Evolutionary conservation across 2,329 filamentous ascomycete genomes (phyloP).

Genomic region (Xylaria multiplex): DNA sequence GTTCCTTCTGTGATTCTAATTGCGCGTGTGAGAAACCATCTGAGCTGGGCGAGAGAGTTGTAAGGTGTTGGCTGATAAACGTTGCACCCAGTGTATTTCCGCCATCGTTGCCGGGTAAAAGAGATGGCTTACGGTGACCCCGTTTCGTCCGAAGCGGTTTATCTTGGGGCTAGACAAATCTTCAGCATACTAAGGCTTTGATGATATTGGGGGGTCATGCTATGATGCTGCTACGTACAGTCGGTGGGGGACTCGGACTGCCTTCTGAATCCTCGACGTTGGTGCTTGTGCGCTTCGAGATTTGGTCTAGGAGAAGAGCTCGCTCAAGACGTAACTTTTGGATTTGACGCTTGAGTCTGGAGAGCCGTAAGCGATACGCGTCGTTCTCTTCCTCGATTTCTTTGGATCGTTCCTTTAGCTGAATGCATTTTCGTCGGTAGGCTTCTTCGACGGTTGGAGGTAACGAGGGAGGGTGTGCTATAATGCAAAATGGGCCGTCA

Average conservation of each 20-base stretch:
- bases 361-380: slow-evolving; percentile 79
- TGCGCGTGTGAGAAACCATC: slow-evolving; percentile 64
- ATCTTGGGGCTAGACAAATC: slow-evolving; percentile 71
- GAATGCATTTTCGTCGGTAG: slow-evolving; percentile 95
- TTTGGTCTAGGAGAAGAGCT: slow-evolving; percentile 77
- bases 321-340: slow-evolving; percentile 92
- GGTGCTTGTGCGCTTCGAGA: slow-evolving; percentile 77
- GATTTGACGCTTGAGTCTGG: slow-evolving; percentile 83
- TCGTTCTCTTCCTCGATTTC: slow-evolving; percentile 95
- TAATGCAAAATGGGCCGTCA: slow-evolving; percentile 48
- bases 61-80: slow-evolving; percentile 59
- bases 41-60: slow-evolving; percentile 60
- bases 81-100: slow-evolving; percentile 53
- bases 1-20: slow-evolving; percentile 52
- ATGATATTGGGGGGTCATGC: slow-evolving; percentile 21
- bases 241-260: slow-evolving; percentile 81
- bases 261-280: slow-evolving; percentile 82
- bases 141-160: slow-evolving; percentile 81
- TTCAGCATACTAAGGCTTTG: slow-evolving; percentile 38
- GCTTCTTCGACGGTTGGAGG: slow-evolving; percentile 95
- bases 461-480: slow-evolving; percentile 66
- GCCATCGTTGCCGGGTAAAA: slow-evolving; percentile 56
- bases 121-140: slow-evolving; percentile 71
- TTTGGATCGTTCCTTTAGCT: slow-evolving; percentile 88
- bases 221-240: slow-evolving; percentile 61